These are phyloP conservation scores for Podila clonocystis DNA, from an alignment of 192 early-diverging fungal genomes.

Conservation along the genomic window DNA sequence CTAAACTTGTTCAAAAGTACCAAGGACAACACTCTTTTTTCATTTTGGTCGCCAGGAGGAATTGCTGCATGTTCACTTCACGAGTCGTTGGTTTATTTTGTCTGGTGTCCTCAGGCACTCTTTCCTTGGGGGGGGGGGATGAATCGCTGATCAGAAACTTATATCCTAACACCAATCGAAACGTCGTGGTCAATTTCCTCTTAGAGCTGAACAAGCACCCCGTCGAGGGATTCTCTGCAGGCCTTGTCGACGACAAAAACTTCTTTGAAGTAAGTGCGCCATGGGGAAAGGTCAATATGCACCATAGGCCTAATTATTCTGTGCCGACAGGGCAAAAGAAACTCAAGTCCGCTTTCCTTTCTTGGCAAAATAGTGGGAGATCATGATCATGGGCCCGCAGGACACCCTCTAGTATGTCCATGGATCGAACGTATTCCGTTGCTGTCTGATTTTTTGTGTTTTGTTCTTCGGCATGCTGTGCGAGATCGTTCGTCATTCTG, in stretches of 20 bases:
- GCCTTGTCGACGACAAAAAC: conserved; percentile 84
- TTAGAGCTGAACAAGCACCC: conserved; percentile 80
- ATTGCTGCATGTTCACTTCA: too few relatives aligned
- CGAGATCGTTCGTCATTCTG: not conserved
- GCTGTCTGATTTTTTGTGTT: not conserved
- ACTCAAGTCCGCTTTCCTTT: conserved; percentile 2
- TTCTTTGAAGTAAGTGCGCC: conserved; percentile 80
- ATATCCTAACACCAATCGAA: too few relatives aligned
- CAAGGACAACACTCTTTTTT: too few relatives aligned
- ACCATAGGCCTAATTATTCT: too few relatives aligned
- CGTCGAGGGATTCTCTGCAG: conserved; percentile 90
- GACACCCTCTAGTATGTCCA: conserved; percentile 84
- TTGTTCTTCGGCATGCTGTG: not conserved
- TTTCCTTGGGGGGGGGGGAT: too few relatives aligned
- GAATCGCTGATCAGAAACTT: too few relatives aligned
- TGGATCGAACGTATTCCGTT: conserved; percentile 1
- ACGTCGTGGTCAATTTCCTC: not conserved
- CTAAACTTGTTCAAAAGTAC: too few relatives aligned
- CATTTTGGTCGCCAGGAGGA: too few relatives aligned
- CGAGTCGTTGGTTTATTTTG: too few relatives aligned
- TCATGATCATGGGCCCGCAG: conserved; percentile 90
- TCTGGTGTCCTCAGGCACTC: too few relatives aligned
- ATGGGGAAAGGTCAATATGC: not conserved
- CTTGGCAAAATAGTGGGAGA: conserved; percentile 73
- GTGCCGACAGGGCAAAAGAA: too few relatives aligned